Conservation (phyloP, 208 protist species). For the Leishmania lainsoni region DNA sequence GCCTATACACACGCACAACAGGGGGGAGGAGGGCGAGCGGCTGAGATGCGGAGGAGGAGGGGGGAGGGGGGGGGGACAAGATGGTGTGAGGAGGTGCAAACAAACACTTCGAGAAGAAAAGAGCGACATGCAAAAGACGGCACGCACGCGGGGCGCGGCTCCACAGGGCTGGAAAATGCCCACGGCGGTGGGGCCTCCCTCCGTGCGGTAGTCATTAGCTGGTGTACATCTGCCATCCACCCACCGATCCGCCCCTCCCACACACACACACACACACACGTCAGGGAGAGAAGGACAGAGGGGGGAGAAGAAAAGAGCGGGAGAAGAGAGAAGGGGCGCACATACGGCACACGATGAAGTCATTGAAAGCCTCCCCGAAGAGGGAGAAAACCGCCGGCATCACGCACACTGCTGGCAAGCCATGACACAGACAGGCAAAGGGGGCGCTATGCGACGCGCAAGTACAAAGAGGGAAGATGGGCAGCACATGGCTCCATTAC, state of each 20-base stretch:
- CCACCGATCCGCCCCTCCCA: background rate
- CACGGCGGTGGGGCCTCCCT: background rate
- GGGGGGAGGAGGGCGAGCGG: background rate
- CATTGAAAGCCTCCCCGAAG: background rate
- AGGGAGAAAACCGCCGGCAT: background rate
- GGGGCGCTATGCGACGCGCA: background rate
- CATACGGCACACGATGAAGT: background rate
- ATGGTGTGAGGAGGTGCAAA: background rate
- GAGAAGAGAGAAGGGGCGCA: background rate
- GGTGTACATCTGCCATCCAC: constrained; percentile 1
- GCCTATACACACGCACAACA: background rate
- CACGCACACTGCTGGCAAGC: background rate
- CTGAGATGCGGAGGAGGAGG: background rate
- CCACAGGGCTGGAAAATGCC: background rate
- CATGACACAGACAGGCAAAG: background rate
- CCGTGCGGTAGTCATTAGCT: background rate
- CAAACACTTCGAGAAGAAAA: background rate
- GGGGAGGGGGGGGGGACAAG: background rate
- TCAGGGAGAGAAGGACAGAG: background rate
- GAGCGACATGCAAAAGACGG: background rate
- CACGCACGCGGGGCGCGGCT: background rate
- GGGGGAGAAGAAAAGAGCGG: background rate
- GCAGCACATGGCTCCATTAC: background rate
- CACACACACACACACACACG: background rate
- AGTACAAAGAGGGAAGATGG: background rate